A percentile compares a stretch with the other conserved stretches of the same genome.
Evolutionary conservation across 306 rosid genomes (phyloP).

Genomic region (Prosopis cineraria): DNA sequence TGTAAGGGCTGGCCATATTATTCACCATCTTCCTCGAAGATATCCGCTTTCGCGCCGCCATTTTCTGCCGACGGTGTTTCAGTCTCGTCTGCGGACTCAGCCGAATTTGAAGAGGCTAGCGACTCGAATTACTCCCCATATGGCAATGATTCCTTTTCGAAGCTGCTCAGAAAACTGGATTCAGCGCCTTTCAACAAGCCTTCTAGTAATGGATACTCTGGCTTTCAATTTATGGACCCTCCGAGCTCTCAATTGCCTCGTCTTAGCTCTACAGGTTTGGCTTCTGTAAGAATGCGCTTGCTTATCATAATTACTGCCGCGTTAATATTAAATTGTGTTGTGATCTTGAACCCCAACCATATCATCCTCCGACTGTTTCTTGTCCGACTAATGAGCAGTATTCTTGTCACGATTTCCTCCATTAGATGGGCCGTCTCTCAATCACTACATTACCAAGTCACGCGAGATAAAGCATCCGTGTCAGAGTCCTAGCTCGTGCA

Average conservation of each 20-base stretch:
- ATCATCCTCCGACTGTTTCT: constrained; percentile 44
- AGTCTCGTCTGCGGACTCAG: constrained; percentile 45
- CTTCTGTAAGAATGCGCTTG: constrained; percentile 34
- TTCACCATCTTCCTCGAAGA: constrained; percentile 50
- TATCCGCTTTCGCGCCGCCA: constrained; percentile 77
- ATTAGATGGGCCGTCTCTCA: constrained; percentile 29
- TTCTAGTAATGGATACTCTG: constrained; percentile 11
- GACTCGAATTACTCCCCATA: constrained; percentile 34
- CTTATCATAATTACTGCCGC: constrained; percentile 34
- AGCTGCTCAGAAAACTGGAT: constrained; percentile 38
- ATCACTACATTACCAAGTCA: constrained; percentile 8
- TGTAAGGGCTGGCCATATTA: constrained; percentile 50
- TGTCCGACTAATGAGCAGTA: constrained; percentile 35
- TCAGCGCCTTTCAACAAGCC: constrained; percentile 39
- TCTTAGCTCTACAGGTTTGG: constrained; percentile 32
- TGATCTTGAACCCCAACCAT: constrained; percentile 46
- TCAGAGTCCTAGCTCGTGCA: constrained; percentile 44
- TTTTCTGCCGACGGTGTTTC: constrained; percentile 53
- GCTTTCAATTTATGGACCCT: constrained; percentile 31
- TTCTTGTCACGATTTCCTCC: constrained; percentile 39
- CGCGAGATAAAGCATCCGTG: constrained; percentile 35
- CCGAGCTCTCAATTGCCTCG: constrained; percentile 47
- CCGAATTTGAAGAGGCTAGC: constrained; percentile 44
- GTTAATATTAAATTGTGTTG: constrained; percentile 32
- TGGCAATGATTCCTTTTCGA: constrained; percentile 42